Percentiles rank a stretch among this genome's conserved stretches.
Evolutionary conservation across 2,329 filamentous ascomycete genomes (phyloP).

Genomic region (Fusarium metavorans): DNA sequence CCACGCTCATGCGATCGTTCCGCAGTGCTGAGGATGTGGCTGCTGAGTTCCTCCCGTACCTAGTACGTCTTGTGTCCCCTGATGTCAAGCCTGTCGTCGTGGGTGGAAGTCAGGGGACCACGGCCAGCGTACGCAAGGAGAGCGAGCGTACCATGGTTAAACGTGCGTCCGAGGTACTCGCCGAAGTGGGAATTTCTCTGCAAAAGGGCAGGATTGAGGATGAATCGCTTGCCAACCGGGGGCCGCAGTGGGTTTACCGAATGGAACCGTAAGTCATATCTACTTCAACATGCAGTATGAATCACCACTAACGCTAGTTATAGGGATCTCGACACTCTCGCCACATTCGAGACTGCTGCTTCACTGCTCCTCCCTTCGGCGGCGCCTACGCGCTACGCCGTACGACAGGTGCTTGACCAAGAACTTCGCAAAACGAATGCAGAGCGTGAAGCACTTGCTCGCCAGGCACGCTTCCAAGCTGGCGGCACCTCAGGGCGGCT

Average conservation of each 20-base stretch:
- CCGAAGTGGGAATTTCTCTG: slow-evolving; percentile 84
- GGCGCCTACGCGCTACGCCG: slow-evolving; percentile 87
- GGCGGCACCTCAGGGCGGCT: slow-evolving; percentile 49
- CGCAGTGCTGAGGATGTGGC: slow-evolving; percentile 82
- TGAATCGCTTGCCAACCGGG: slow-evolving; percentile 69
- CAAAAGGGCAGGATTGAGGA: slow-evolving; percentile 84
- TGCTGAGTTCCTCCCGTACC: slow-evolving; percentile 85
- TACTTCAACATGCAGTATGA: background rate
- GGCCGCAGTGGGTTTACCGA: slow-evolving; percentile 84
- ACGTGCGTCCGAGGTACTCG: slow-evolving; percentile 83
- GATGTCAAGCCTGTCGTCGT: slow-evolving; percentile 93
- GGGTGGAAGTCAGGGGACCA: slow-evolving; percentile 72
- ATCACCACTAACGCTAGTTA: slow-evolving; percentile 18
- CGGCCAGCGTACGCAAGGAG: slow-evolving; percentile 89
- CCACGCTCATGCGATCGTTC: slow-evolving; percentile 81
- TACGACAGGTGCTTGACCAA: slow-evolving; percentile 92
- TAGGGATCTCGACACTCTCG: slow-evolving; percentile 80
- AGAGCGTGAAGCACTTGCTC: slow-evolving; percentile 73
- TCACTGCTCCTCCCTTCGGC: slow-evolving; percentile 67
- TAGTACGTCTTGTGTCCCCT: slow-evolving; percentile 85
- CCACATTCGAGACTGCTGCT: slow-evolving; percentile 77
- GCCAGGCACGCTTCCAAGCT: slow-evolving; percentile 74
- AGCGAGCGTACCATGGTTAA: slow-evolving; percentile 84
- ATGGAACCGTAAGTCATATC: slow-evolving; percentile 85
- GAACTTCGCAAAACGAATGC: slow-evolving; percentile 82